These are phyloP conservation scores for Cerrena zonata DNA, from an alignment of 1,284 basidiomycete species.

Conservation along the genomic window DNA sequence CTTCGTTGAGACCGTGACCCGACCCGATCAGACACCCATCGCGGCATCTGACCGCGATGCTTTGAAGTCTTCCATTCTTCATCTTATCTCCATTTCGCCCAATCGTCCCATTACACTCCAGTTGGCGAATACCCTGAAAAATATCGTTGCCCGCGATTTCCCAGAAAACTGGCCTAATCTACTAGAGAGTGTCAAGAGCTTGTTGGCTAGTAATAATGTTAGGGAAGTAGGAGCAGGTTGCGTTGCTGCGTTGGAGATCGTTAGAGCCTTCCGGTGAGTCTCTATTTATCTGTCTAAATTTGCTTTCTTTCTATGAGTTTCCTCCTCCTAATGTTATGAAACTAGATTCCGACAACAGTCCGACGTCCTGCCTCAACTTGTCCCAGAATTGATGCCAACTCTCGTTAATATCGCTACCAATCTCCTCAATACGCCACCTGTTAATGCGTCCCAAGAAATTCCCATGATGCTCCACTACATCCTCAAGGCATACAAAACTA, in stretches of 20 bases:
- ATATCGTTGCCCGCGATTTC: constrained; percentile 67
- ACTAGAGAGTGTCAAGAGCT: constrained; percentile 53
- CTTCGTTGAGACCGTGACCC: constrained; percentile 38
- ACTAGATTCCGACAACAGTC: constrained; percentile 67
- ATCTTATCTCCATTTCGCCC: constrained; percentile 61
- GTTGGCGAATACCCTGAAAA: constrained; percentile 65
- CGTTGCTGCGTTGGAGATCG: constrained; percentile 66
- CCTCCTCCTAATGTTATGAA: not conserved
- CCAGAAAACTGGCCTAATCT: constrained; percentile 70
- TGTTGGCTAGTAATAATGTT: constrained; percentile 60
- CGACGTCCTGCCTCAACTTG: constrained; percentile 53
- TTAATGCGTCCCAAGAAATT: constrained; percentile 54
- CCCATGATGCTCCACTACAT: constrained; percentile 77
- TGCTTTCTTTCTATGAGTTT: not conserved
- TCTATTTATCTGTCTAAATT: not conserved
- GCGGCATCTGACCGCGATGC: constrained; percentile 61
- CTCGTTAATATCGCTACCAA: constrained; percentile 64
- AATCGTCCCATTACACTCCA: constrained; percentile 69
- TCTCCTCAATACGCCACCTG: constrained; percentile 57
- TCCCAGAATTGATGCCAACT: constrained; percentile 63
- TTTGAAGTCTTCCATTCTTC: constrained; percentile 61
- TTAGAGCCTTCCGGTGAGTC: constrained; percentile 61
- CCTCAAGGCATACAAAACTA: constrained; percentile 77
- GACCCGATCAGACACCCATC: constrained; percentile 59
- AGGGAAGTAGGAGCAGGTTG: constrained; percentile 74